Evolutionary conservation across 2,329 filamentous ascomycete species (phyloP).

Genomic region (Fonsecaea pugnacius): DNA sequence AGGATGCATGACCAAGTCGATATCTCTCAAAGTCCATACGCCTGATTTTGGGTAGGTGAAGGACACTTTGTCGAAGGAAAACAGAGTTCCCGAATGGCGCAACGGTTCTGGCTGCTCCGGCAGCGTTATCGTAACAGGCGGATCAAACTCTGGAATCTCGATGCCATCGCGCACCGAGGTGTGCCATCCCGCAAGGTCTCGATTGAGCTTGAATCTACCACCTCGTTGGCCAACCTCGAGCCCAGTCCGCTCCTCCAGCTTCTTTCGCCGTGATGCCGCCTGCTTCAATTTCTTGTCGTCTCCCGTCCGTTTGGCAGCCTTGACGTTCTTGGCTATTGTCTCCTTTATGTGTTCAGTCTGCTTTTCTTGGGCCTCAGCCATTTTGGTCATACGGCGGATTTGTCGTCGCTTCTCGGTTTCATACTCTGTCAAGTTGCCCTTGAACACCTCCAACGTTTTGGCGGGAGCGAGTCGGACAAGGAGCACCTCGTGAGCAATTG

Average conservation of each 20-base stretch:
- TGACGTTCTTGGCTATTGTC: constrained; percentile 74
- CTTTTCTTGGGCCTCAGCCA: constrained; percentile 81
- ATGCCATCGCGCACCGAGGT: constrained; percentile 66
- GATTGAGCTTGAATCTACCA: constrained; percentile 77
- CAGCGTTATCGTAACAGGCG: constrained; percentile 32
- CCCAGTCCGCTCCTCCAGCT: constrained; percentile 79
- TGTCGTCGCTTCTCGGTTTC: constrained; percentile 65
- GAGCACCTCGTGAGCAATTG: constrained; percentile 75
- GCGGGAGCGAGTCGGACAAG: constrained; percentile 66
- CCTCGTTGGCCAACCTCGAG: constrained; percentile 73
- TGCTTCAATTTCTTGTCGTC: constrained; percentile 87
- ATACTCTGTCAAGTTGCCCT: constrained; percentile 73
- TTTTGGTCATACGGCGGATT: constrained; percentile 68
- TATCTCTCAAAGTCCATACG: constrained; percentile 61
- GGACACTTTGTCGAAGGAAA: constrained; percentile 70
- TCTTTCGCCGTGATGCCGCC: constrained; percentile 82
- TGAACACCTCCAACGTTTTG: constrained; percentile 72
- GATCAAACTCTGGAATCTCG: constrained; percentile 67
- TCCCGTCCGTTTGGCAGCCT: constrained; percentile 73
- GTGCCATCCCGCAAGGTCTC: constrained; percentile 70
- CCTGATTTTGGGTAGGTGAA: constrained; percentile 64
- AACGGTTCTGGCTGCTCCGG: constrained; percentile 56
- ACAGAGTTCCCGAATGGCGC: constrained; percentile 73
- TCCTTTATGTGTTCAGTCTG: constrained; percentile 81
- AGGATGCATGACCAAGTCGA: constrained; percentile 71